These are phyloP conservation scores for Chaetomiaceae sp. DNA, from an alignment of 2,329 filamentous ascomycete genomes.

Conservation along the genomic window DNA sequence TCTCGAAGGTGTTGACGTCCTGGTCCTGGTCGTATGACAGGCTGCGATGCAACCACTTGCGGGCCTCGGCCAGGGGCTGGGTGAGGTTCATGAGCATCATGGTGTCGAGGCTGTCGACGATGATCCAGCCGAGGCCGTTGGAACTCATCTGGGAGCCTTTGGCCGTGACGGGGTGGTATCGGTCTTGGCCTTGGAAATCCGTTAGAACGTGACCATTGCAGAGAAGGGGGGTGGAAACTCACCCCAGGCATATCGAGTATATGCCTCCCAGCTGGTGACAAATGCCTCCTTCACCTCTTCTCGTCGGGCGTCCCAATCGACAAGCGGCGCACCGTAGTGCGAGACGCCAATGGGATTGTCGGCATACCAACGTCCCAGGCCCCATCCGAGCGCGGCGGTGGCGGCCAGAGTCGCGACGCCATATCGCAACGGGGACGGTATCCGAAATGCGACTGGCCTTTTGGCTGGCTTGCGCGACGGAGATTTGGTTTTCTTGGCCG, in stretches of 20 bases:
- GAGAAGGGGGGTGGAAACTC: conserved; percentile 34
- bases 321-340: background rate
- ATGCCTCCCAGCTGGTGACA: conserved; percentile 84
- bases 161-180: conserved; percentile 80
- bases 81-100: conserved; percentile 98
- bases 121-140: conserved; percentile 93
- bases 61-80: conserved; percentile 72
- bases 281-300: conserved; percentile 89
- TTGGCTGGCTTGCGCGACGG: background rate
- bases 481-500: background rate
- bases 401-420: background rate
- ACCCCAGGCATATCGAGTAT: conserved; percentile 93
- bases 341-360: conserved; percentile 3
- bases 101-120: conserved; percentile 91
- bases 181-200: conserved; percentile 64
- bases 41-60: conserved; percentile 80
- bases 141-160: conserved; percentile 77
- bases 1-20: conserved; percentile 96
- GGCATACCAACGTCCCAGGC: background rate
- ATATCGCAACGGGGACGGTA: background rate
- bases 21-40: conserved; percentile 87
- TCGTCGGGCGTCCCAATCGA: conserved; percentile 42
- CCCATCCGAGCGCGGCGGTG: background rate
- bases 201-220: background rate
- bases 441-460: background rate